These are phyloP conservation scores for Podospora comata DNA, from an alignment of 495 filamentous ascomycete genomes.

Conservation along the genomic window DNA sequence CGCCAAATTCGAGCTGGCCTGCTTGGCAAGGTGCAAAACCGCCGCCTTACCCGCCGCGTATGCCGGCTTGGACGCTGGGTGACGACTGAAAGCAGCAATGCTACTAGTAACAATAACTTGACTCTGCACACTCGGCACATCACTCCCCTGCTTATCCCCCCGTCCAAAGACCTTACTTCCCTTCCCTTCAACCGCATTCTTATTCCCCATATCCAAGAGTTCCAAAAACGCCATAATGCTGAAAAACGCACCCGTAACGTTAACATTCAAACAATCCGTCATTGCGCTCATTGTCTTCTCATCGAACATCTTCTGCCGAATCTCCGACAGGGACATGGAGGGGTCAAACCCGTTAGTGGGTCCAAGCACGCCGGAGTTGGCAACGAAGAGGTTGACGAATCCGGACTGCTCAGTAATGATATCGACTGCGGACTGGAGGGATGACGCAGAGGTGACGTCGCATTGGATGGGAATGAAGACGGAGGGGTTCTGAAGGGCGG, in stretches of 20 bases:
- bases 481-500: conserved; percentile 33
- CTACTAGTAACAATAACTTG: conserved; percentile 52
- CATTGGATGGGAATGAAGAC: conserved; percentile 56
- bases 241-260: conserved; percentile 59
- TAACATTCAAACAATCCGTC: conserved; percentile 53
- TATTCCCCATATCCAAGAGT: conserved; percentile 63
- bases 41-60: conserved; percentile 64
- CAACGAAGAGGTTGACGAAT: conserved; percentile 62
- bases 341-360: conserved; percentile 32
- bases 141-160: conserved; percentile 20
- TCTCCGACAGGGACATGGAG: conserved; percentile 45
- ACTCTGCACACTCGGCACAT: conserved; percentile 49
- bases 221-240: conserved; percentile 62
- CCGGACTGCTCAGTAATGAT: conserved; percentile 36
- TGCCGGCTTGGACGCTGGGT: conserved; percentile 41
- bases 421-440: conserved; percentile 55
- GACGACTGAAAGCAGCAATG: conserved; percentile 53
- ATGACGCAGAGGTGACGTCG: conserved; percentile 62
- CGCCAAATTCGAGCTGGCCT: conserved; percentile 51
- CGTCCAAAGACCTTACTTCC: conserved; percentile 29
- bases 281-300: conserved; percentile 49
- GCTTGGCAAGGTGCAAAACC: conserved; percentile 59
- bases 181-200: conserved; percentile 40
- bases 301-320: conserved; percentile 33
- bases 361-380: conserved; percentile 57